Evolutionary conservation across 768 basidiomycete genomes (phyloP).

Genomic region (Mycena maculata): DNA sequence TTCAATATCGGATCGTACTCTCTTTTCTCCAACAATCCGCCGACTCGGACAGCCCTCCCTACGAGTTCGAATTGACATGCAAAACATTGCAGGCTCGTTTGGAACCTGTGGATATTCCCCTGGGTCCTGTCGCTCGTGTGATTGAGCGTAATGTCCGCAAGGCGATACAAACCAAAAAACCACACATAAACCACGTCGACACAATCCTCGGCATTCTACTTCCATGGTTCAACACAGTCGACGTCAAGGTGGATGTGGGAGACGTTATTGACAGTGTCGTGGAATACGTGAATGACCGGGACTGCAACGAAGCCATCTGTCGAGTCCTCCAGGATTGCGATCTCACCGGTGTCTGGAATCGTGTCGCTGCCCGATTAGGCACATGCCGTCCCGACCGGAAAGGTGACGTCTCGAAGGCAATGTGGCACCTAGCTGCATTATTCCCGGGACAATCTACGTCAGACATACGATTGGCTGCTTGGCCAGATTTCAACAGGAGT

Average conservation of each 20-base stretch:
- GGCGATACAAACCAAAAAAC: slow-evolving; percentile 3
- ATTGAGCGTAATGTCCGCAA: slow-evolving; percentile 24
- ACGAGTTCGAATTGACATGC: slow-evolving; percentile 30
- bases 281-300: slow-evolving; percentile 30
- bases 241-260: slow-evolving; percentile 6
- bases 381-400: slow-evolving; percentile 20
- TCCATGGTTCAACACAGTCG: slow-evolving; percentile 25
- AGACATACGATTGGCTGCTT: slow-evolving; percentile 3
- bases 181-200: slow-evolving; percentile 26
- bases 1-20: slow-evolving; percentile 29
- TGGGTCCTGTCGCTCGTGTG: slow-evolving; percentile 10
- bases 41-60: slow-evolving; percentile 13
- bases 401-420: slow-evolving; percentile 24
- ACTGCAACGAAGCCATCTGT: slow-evolving; percentile 22
- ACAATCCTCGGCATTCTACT: slow-evolving; percentile 28
- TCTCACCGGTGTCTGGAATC: slow-evolving; percentile 27
- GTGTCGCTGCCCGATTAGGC: slow-evolving; percentile 17
- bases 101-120: slow-evolving; percentile 21
- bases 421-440: slow-evolving; percentile 28
- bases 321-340: slow-evolving; percentile 30
- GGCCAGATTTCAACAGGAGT: slow-evolving; percentile 21
- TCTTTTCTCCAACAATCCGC: slow-evolving; percentile 29
- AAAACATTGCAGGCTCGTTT: slow-evolving; percentile 12
- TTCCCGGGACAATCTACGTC: slow-evolving; percentile 26
- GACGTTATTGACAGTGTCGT: slow-evolving; percentile 22